These are phyloP conservation scores for Lactifluus subvellereus DNA, from an alignment of 768 basidiomycete genomes.

Conservation along the genomic window DNA sequence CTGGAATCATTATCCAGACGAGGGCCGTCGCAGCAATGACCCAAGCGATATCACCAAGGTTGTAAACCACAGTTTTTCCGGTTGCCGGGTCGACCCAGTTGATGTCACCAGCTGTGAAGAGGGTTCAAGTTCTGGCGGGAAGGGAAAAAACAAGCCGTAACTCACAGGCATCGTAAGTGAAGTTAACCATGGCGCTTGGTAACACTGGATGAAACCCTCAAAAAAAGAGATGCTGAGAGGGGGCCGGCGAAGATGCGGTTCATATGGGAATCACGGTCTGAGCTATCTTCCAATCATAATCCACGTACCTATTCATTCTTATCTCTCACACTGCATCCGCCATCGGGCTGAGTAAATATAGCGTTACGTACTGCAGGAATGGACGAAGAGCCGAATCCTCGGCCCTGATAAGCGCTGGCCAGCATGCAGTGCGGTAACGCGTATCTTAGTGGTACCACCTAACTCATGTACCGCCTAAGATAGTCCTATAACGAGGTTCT, in stretches of 20 bases:
- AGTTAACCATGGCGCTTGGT: conserved; percentile 28
- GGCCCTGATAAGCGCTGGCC: neutral
- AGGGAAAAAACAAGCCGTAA: neutral
- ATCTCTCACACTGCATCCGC: conserved; percentile 1
- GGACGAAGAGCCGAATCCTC: neutral
- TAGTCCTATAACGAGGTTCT: no score
- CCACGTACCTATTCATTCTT: neutral
- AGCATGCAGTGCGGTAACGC: neutral
- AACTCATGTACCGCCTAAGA: neutral
- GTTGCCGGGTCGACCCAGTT: conserved; percentile 28
- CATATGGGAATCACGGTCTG: neutral
- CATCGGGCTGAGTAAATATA: neutral
- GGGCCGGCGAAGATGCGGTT: neutral
- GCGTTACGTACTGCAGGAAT: neutral
- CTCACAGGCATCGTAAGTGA: conserved; percentile 27
- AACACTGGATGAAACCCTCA: neutral
- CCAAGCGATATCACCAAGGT: conserved; percentile 67
- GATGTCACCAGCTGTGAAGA: conserved; percentile 37
- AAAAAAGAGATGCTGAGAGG: neutral
- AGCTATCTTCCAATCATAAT: conserved; percentile 20
- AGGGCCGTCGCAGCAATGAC: conserved; percentile 68
- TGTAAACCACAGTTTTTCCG: conserved; percentile 36
- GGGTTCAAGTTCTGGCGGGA: neutral
- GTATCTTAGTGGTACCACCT: neutral
- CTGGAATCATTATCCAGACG: conserved; percentile 63